Base-by-base conservation (phyloP, 257 asterid genomes). In the Lavandula angustifolia region DNA sequence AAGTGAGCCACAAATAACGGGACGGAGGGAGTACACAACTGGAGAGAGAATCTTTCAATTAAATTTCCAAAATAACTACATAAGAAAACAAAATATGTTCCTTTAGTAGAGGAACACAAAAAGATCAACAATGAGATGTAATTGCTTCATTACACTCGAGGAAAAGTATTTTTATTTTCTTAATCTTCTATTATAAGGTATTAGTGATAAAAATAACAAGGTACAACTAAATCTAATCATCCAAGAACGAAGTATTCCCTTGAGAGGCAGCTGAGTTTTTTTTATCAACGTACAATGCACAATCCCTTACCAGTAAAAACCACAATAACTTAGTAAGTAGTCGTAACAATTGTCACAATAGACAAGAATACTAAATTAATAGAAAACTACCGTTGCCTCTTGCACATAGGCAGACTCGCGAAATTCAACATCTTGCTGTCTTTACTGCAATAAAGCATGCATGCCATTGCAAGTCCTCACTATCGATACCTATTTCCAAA, bases 391-490 rank as follows among this genome's bases (percentile, higher is more conserved):
- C 97, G 71, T 69, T 94, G 99, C 74, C 96, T 84, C 85, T 87
- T n/a, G 97, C 79, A 90, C 95, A 75, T 84, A 86, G 34, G 96
- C 82, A 2, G 96, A 84, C 81, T 90, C 99, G 66, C 99, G 78
- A 73, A 87, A 94, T 52, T 91, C 97, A 48, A 90, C 78, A 70
- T 94, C 97, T 72, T 95, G 84, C 78, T 90, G 97, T 60, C 97
- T 87, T 82, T 94, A 96, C 85, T 94, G 99, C 81, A 94, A 79
- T 81, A 94, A 74, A 1, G 96, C 87, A 50, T 87, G 78, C 27
- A 94, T 54, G 50, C 96, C 90, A 67, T 90, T 94, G 95, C 99
- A 94, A 66, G 97, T 94, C 80, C 99, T 75, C 11, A 95, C 89
- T 8, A 90, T 73, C 2, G 99, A 94, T 54, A 94, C 97, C 99